A percentile compares a stretch with the other conserved stretches of the same genome.
These are phyloP conservation scores for Sclerotinia borealis DNA, from an alignment of 2,329 filamentous ascomycete species.

Conservation along the genomic window DNA sequence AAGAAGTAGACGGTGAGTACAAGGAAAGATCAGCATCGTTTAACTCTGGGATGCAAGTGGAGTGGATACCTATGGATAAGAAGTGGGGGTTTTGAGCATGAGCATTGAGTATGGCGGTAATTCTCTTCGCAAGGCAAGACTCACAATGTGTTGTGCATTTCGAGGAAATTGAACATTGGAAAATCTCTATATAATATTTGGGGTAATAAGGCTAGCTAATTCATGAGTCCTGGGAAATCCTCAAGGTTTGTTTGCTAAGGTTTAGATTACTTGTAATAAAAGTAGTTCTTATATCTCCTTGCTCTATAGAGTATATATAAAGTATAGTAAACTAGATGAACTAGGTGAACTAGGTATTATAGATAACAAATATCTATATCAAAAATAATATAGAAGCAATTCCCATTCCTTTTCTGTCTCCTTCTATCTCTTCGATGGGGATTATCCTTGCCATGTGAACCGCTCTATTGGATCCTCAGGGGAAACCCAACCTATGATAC, in stretches of 20 bases:
- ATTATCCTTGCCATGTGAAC: slow-evolving; percentile 5
- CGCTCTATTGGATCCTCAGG: slow-evolving; percentile 6
- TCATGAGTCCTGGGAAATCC: no score
- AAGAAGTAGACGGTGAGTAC: no score
- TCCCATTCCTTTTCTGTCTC: background rate
- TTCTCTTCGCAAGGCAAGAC: slow-evolving; percentile 2
- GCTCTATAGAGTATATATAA: no score
- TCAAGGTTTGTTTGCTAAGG: background rate
- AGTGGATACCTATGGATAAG: background rate
- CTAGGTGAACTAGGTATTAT: no score
- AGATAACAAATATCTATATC: no score
- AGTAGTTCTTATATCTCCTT: background rate
- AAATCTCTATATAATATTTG: no score
- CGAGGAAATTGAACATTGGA: no score
- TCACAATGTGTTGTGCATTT: background rate
- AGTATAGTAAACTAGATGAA: no score
- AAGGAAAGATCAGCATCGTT: background rate
- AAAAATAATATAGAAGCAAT: background rate
- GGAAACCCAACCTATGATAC: background rate
- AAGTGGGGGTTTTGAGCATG: background rate
- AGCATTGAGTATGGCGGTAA: no score
- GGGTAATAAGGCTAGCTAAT: no score
- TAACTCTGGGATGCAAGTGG: background rate
- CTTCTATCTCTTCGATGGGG: background rate
- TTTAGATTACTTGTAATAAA: background rate